Evolutionary conservation across 495 filamentous ascomycete species (phyloP).

Genomic region (Lindgomyces ingoldianus): DNA sequence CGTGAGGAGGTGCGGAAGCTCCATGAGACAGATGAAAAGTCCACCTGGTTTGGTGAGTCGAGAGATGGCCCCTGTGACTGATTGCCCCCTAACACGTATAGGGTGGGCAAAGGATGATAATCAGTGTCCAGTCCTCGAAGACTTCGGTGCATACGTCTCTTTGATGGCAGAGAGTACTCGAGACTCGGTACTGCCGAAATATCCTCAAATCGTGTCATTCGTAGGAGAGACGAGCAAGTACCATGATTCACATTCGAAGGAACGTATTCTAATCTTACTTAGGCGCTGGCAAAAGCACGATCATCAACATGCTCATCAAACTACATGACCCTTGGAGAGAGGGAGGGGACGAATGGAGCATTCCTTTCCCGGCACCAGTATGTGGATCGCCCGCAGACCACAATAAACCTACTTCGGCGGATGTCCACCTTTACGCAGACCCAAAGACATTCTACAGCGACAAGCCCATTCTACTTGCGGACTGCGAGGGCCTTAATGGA

Average conservation of each 20-base stretch:
- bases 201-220: slow-evolving; percentile 53
- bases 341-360: not conserved
- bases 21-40: slow-evolving; percentile 47
- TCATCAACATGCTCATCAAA: slow-evolving; percentile 33
- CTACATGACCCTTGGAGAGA: slow-evolving; percentile 2
- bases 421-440: slow-evolving; percentile 27
- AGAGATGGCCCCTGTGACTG: not conserved
- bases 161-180: slow-evolving; percentile 1
- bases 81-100: slow-evolving; percentile 40
- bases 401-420: slow-evolving; percentile 10
- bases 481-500: slow-evolving; percentile 20
- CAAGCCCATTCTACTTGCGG: slow-evolving; percentile 17
- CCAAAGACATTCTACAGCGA: not conserved
- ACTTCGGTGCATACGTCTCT: slow-evolving; percentile 40
- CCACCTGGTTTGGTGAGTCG: slow-evolving; percentile 54
- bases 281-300: slow-evolving; percentile 26
- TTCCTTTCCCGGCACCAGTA: slow-evolving; percentile 4
- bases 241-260: not conserved
- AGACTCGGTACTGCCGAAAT: slow-evolving; percentile 38
- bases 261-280: not conserved
- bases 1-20: slow-evolving; percentile 4
- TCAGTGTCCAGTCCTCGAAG: slow-evolving; percentile 48
- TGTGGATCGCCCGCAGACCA: not conserved
- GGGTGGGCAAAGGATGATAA: slow-evolving; percentile 47
- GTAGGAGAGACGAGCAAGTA: slow-evolving; percentile 51